phyloP scores from a whole-genome alignment of 2,329 filamentous ascomycete genomes.

The Fragosphaeria purpurea region DNA sequence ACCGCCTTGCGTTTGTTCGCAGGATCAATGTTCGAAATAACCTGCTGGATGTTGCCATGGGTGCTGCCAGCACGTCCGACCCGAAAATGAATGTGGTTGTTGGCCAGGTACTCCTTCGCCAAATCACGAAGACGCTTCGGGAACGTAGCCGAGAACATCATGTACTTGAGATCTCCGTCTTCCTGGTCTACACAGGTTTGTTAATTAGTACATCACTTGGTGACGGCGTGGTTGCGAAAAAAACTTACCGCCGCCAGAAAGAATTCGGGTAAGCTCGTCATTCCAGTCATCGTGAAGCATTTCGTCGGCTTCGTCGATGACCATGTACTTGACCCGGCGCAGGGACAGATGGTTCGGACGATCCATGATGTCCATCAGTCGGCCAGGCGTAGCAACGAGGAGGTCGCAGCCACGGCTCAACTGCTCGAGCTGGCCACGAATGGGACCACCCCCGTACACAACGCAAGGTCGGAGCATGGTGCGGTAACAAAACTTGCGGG shows the following conservation, averaged over 20 bases:
- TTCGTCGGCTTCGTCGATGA: slow-evolving; percentile 94
- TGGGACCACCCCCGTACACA: slow-evolving; percentile 72
- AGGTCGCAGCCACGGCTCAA: slow-evolving; percentile 80
- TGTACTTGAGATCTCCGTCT: slow-evolving; percentile 55
- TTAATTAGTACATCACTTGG: slow-evolving; percentile 13
- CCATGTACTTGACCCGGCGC: slow-evolving; percentile 64
- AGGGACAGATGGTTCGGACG: slow-evolving; percentile 60
- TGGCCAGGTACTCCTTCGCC: slow-evolving; percentile 64
- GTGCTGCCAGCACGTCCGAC: slow-evolving; percentile 81
- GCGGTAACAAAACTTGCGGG: slow-evolving; percentile 84
- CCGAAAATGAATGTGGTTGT: slow-evolving; percentile 67
- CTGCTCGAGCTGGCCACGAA: slow-evolving; percentile 59
- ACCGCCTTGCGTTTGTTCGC: slow-evolving; percentile 60
- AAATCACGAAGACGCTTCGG: slow-evolving; percentile 68
- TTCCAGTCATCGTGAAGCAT: slow-evolving; percentile 75
- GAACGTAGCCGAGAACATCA: slow-evolving; percentile 95
- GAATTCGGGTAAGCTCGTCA: slow-evolving; percentile 62
- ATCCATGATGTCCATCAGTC: slow-evolving; percentile 74
- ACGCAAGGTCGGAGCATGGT: slow-evolving; percentile 90
- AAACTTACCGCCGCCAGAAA: slow-evolving; percentile 66
- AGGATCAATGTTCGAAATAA: slow-evolving; percentile 57
- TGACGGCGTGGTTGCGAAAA: slow-evolving; percentile 1
- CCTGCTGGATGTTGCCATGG: slow-evolving; percentile 73
- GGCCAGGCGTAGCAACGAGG: slow-evolving; percentile 78
- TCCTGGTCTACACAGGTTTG: slow-evolving; percentile 52